These are phyloP conservation scores for Clonostachys rhizophaga DNA, from an alignment of 2,329 filamentous ascomycete genomes.

Conservation along the genomic window DNA sequence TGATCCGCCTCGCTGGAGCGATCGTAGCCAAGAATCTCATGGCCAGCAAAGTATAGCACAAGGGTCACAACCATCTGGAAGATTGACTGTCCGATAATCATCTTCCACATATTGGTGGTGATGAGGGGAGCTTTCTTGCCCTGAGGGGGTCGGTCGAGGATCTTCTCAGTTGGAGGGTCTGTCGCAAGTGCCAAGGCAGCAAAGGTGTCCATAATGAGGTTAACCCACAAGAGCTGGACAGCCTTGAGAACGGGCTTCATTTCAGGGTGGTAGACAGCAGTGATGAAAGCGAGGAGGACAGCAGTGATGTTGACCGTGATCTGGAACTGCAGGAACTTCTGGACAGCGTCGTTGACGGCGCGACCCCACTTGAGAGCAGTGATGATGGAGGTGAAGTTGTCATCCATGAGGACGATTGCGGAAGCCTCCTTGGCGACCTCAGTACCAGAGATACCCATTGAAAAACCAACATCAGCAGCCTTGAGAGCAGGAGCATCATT, in stretches of 20 bases:
- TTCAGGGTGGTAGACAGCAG: conserved; percentile 38
- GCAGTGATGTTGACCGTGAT: conserved; percentile 60
- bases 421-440: conserved; percentile 60
- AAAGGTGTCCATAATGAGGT: conserved; percentile 57
- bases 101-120: conserved; percentile 61
- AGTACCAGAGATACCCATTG: conserved; percentile 58
- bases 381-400: conserved; percentile 59
- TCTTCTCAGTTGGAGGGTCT: conserved; percentile 26
- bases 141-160: conserved; percentile 45
- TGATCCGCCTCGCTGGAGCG: conserved; percentile 13
- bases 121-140: conserved; percentile 65
- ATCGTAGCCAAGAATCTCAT: conserved; percentile 43
- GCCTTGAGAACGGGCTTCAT: conserved; percentile 46
- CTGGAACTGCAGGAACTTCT: conserved; percentile 58
- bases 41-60: conserved; percentile 49
- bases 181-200: conserved; percentile 45
- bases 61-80: conserved; percentile 49
- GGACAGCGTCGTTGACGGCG: conserved; percentile 55
- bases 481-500: conserved; percentile 60
- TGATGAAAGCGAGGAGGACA: conserved; percentile 52
- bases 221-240: conserved; percentile 56
- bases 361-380: conserved; percentile 58
- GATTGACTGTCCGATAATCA: conserved; percentile 51
- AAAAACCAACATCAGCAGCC: conserved; percentile 57
- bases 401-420: conserved; percentile 58